phyloP scores from a whole-genome alignment of 2,329 filamentous ascomycete species.

The Botrytis tulipae region DNA sequence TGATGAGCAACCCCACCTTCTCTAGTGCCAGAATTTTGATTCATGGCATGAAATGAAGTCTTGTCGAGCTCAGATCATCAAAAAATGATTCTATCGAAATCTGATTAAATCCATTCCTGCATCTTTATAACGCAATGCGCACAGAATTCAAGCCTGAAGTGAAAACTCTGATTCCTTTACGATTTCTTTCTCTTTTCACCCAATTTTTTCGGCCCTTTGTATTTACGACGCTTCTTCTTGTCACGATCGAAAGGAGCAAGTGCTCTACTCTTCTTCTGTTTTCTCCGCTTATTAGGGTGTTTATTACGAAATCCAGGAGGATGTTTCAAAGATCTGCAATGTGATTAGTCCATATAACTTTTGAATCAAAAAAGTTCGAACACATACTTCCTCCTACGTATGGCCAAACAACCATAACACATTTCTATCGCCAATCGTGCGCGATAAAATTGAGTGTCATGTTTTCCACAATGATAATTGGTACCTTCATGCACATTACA shows the following conservation, averaged over 20 bases:
- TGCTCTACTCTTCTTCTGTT: background rate
- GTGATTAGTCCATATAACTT: background rate
- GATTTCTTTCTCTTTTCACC: background rate
- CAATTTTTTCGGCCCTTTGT: background rate
- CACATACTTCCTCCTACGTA: background rate
- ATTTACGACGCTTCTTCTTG: background rate
- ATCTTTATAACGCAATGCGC: background rate
- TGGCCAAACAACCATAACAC: background rate
- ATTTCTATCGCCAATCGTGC: background rate
- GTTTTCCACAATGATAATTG: background rate
- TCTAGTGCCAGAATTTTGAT: no score
- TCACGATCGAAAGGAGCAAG: background rate
- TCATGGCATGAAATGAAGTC: no score
- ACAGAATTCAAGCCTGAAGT: background rate
- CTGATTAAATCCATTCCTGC: background rate
- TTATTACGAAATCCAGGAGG: background rate
- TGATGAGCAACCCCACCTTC: no score
- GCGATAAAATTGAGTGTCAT: background rate
- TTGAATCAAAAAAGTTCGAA: background rate
- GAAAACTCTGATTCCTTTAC: fast-evolving
- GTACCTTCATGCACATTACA: background rate
- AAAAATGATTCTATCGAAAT: background rate
- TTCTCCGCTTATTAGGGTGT: background rate
- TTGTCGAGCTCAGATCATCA: no score
- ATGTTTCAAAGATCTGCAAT: background rate